Conservation (phyloP, 345 rosid genomes). For the Salix suchowensis region DNA sequence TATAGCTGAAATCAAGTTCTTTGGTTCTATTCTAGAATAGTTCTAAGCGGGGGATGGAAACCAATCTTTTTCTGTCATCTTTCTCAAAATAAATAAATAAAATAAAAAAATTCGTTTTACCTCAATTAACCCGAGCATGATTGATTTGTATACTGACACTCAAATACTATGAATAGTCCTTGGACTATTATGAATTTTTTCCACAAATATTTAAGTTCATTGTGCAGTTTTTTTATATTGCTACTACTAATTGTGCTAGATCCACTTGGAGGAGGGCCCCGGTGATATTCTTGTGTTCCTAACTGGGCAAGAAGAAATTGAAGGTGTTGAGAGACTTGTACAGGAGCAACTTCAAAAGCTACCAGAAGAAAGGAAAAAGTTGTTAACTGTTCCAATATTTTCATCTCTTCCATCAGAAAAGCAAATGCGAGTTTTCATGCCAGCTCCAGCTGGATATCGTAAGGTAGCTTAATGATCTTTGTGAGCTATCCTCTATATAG, state of each 20-base stretch:
- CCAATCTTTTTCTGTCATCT: neutral
- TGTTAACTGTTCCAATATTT: constrained; percentile 59
- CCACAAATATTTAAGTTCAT: neutral
- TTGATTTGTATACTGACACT: neutral
- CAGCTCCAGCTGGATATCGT: constrained; percentile 66
- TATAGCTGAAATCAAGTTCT: neutral
- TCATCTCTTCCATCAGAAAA: constrained; percentile 91
- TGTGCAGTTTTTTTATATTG: constrained; percentile 3
- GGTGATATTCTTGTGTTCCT: constrained; percentile 93
- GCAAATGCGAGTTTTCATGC: constrained; percentile 70
- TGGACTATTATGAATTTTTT: neutral
- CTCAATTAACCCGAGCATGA: too few species aligned
- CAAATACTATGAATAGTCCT: neutral
- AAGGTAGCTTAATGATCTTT: constrained; percentile 47
- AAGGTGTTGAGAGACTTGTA: constrained; percentile 69
- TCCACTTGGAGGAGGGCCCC: constrained; percentile 70
- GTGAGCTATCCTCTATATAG: constrained; percentile 1
- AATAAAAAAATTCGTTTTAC: neutral
- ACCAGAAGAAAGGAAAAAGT: constrained; percentile 56
- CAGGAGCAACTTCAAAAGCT: constrained; percentile 54
- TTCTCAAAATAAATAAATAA: too few species aligned
- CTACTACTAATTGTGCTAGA: constrained; percentile 33
- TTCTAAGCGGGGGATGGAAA: neutral
- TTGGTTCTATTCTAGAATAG: neutral
- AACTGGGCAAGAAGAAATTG: constrained; percentile 97